Evolutionary conservation across 2,329 filamentous ascomycete genomes (phyloP).

Genomic region (Monosporascus sp.): DNA sequence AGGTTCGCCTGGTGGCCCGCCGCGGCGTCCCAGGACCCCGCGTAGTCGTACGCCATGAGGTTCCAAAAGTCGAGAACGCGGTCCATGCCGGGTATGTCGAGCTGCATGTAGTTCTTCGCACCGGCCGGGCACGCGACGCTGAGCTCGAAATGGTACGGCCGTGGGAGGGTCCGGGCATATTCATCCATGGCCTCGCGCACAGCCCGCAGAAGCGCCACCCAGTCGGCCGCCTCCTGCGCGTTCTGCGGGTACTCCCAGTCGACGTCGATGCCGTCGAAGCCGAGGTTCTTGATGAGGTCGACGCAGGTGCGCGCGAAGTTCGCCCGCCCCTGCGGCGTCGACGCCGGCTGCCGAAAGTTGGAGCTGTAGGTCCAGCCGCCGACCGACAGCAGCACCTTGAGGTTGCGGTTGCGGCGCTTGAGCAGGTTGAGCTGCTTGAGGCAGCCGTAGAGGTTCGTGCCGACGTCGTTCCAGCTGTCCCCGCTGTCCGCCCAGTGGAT

Average conservation of each 20-base stretch:
- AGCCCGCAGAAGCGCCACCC: constrained; percentile 52
- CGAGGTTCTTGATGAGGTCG: constrained; percentile 69
- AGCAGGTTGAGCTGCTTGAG: constrained; percentile 82
- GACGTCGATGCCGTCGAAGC: constrained; percentile 67
- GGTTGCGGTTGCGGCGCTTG: constrained; percentile 73
- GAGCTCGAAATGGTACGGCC: constrained; percentile 53
- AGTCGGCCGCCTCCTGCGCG: constrained; percentile 48
- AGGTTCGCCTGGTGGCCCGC: constrained; percentile 81
- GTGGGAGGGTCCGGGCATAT: constrained; percentile 41
- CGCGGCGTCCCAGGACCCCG: constrained; percentile 70
- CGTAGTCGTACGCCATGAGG: constrained; percentile 84
- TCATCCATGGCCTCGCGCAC: constrained; percentile 53
- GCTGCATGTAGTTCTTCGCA: constrained; percentile 54
- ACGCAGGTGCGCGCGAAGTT: constrained; percentile 71
- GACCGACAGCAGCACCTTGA: constrained; percentile 82
- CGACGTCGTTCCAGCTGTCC: constrained; percentile 65
- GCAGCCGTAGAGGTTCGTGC: constrained; percentile 81
- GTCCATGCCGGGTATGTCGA: constrained; percentile 62
- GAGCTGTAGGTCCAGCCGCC: constrained; percentile 89
- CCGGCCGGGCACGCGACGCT: constrained; percentile 62
- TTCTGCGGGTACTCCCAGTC: constrained; percentile 64
- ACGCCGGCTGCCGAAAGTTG: constrained; percentile 74
- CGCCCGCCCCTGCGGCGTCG: constrained; percentile 61
- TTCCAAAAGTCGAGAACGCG: constrained; percentile 68
- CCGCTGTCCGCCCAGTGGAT: constrained; percentile 57